Evolutionary conservation across 2,329 filamentous ascomycete species (phyloP), one percentile per base, ranked within the genome.

Genomic region (Alternaria sp.): DNA sequence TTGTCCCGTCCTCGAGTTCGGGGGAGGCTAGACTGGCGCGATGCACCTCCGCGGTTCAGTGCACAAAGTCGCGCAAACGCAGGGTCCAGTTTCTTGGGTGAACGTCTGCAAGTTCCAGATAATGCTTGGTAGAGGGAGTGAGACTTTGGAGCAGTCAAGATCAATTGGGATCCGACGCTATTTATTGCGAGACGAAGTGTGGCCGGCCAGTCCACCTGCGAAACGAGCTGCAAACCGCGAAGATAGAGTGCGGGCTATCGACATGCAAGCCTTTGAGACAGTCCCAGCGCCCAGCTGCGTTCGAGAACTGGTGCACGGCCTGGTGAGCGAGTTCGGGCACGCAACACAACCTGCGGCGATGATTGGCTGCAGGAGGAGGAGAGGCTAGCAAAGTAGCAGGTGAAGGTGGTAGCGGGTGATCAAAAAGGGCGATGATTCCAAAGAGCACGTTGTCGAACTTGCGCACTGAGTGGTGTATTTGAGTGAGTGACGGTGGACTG

Each of bases 301-400:
- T 60, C 36, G 30, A 52, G 46, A 53, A 45, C 16, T 44, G 52
- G 30, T 22, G 57, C 43, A 46, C 59, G 34, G 54, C 38, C 22
- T 44, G 43, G 45, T 34, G 54, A 58, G 57, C 52, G 51, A 63
- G 28, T 22, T 48, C 51, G 22, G 36, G 60, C 60, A 63, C 60
- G 60, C 60, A 63, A 56, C 50, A 18, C 48, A 25, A 34, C 22
- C 43, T 44, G 57, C 9, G 40, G 20, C 18, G 41, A 8, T 63
- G 60, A 63, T 63, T 63, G 60, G 60, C 20, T 46, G 38, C 44
- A 22, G 32, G 14, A 16, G n/a, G 25, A 25, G 22, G 46, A 60
- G 41, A 46, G 32, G 46, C 45, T 55, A 57, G 38, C 27, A 40
- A 28, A 48, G 56, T 27, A 51, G 59, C 43, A 43, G 54, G 34